These are phyloP conservation scores for Colletotrichum sp. DNA, from an alignment of 2,329 filamentous ascomycete species.

Conservation along the genomic window DNA sequence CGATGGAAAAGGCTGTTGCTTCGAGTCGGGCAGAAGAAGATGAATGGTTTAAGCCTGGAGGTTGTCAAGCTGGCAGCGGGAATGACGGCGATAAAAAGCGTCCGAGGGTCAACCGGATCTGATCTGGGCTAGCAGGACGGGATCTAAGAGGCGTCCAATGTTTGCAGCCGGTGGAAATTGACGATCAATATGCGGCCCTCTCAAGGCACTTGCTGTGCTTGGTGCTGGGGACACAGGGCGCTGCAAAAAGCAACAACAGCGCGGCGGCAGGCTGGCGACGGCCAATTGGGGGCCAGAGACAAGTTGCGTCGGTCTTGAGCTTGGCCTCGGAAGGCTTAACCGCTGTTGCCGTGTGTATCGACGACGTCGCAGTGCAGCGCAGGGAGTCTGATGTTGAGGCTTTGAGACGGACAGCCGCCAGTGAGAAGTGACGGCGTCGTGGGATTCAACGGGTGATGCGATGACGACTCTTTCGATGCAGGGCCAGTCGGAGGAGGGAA, in stretches of 20 bases:
- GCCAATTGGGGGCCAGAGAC: background rate
- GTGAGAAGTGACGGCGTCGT: background rate
- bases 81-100: conserved; percentile 5
- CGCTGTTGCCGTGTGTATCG: background rate
- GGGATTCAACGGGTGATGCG: background rate
- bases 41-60: background rate
- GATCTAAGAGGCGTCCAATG: conserved; percentile 21
- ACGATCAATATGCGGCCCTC: conserved; percentile 12
- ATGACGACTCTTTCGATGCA: background rate
- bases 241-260: conserved; percentile 1
- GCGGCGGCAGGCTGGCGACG: background rate
- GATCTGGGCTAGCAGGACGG: conserved; percentile 6
- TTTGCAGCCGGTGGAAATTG: conserved; percentile 20
- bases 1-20: background rate
- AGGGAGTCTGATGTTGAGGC: conserved; percentile 2
- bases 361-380: background rate
- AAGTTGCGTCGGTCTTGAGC: background rate
- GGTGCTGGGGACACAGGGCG: background rate
- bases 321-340: background rate
- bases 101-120: conserved; percentile 3
- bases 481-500: background rate
- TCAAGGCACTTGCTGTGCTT: background rate
- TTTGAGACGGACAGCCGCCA: background rate
- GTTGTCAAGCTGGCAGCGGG: background rate
- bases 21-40: background rate